Evolutionary conservation across 2,329 filamentous ascomycete species (phyloP).

Genomic region (Xylaria sp.): DNA sequence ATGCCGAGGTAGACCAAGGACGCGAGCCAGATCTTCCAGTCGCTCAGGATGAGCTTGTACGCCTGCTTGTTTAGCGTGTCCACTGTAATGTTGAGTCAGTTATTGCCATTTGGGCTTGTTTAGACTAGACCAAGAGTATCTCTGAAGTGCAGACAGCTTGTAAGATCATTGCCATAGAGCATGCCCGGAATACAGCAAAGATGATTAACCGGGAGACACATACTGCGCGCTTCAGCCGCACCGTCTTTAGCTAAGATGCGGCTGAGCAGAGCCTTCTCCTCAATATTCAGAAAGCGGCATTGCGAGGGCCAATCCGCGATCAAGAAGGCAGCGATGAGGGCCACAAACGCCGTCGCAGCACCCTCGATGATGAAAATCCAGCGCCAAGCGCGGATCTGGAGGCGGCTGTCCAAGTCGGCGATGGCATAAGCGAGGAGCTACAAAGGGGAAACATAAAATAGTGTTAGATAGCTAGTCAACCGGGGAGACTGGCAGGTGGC

Average conservation of each 20-base stretch:
- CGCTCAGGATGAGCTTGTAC: slow-evolving; percentile 40
- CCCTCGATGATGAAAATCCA: slow-evolving; percentile 55
- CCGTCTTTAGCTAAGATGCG: slow-evolving; percentile 42
- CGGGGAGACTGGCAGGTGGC: too few species aligned
- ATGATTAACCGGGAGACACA: too few species aligned
- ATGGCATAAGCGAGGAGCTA: slow-evolving; percentile 56
- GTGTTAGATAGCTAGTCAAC: not conserved
- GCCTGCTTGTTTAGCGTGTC: slow-evolving; percentile 41
- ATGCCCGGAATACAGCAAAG: too few species aligned
- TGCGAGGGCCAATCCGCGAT: slow-evolving; percentile 57
- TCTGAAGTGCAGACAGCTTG: too few species aligned
- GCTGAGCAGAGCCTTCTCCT: slow-evolving; percentile 46
- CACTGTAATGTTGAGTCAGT: slow-evolving; percentile 23
- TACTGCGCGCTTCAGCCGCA: slow-evolving; percentile 32
- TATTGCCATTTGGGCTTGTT: not conserved
- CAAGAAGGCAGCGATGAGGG: slow-evolving; percentile 46
- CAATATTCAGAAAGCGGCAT: slow-evolving; percentile 51
- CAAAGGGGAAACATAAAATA: not conserved
- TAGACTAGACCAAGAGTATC: too few species aligned
- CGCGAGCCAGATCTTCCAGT: slow-evolving; percentile 50
- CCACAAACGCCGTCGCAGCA: slow-evolving; percentile 43
- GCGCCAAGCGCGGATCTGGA: slow-evolving; percentile 53
- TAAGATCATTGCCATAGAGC: too few species aligned
- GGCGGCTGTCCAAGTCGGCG: slow-evolving; percentile 49
- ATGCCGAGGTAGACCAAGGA: slow-evolving; percentile 42